These are phyloP conservation scores for Metschnikowia koreensis DNA, from an alignment of 805 yeast species.

Conservation along the genomic window DNA sequence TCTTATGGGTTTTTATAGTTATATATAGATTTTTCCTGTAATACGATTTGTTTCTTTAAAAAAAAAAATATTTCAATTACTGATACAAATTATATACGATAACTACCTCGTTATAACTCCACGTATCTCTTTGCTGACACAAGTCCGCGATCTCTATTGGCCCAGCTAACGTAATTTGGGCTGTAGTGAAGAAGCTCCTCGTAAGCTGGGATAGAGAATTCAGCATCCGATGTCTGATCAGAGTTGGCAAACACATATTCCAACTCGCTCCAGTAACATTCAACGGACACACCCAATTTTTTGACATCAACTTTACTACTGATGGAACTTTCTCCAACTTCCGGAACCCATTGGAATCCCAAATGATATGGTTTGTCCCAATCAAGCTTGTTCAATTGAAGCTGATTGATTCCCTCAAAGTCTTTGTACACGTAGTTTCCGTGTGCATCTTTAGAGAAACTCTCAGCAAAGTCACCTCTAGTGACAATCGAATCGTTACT, in stretches of 20 bases:
- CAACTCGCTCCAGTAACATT: conserved; percentile 80
- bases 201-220: conserved; percentile 55
- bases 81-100: neutral
- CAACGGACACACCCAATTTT: conserved; percentile 54
- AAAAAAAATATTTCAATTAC: neutral
- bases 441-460: conserved; percentile 38
- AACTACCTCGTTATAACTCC: conserved; percentile 24
- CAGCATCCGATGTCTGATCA: conserved; percentile 34
- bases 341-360: conserved; percentile 77
- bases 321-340: conserved; percentile 40
- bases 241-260: neutral
- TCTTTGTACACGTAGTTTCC: conserved; percentile 52
- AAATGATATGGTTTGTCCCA: conserved; percentile 59
- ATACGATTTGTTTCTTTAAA: neutral
- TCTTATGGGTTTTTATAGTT: too few relatives aligned
- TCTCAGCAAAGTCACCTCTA: neutral
- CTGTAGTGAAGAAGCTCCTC: conserved; percentile 67
- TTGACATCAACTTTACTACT: conserved; percentile 24
- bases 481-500: conserved; percentile 2
- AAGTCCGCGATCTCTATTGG: conserved; percentile 67
- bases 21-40: too few relatives aligned
- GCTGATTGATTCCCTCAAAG: conserved; percentile 59
- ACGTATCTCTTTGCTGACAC: conserved; percentile 55
- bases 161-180: conserved; percentile 62
- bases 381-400: conserved; percentile 62